These are phyloP conservation scores for Mycoemilia scoparia DNA, from an alignment of 192 early-diverging fungal species.

Conservation along the genomic window DNA sequence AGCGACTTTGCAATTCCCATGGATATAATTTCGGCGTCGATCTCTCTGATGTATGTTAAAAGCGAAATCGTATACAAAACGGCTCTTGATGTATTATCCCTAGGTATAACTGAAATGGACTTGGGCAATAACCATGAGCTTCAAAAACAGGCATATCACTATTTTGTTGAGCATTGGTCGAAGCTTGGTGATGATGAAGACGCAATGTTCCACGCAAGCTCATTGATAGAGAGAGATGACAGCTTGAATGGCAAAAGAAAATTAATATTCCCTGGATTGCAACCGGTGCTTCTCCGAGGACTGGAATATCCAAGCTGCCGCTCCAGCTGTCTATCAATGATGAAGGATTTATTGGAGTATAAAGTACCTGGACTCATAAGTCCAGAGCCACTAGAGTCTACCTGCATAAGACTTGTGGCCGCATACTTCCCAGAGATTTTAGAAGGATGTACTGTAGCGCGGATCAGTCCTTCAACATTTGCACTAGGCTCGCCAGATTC, in stretches of 20 bases:
- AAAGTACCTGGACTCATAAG: slow-evolving; percentile 5
- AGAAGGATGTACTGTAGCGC: too few relatives aligned
- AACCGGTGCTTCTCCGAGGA: slow-evolving; percentile 12
- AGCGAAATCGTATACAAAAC: too few relatives aligned
- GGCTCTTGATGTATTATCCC: too few relatives aligned
- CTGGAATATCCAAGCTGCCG: slow-evolving; percentile 17
- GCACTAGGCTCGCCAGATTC: too few relatives aligned
- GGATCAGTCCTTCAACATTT: too few relatives aligned
- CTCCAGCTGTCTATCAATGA: slow-evolving; percentile 13
- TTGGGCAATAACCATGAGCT: slow-evolving; percentile 15
- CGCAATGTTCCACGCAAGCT: slow-evolving; percentile 3
- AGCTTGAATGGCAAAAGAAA: slow-evolving; percentile 1
- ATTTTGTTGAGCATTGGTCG: slow-evolving; percentile 11
- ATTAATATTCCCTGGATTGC: slow-evolving; percentile 3
- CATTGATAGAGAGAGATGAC: slow-evolving; percentile 2
- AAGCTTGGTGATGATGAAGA: slow-evolving; percentile 14
- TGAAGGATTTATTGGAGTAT: slow-evolving; percentile 7
- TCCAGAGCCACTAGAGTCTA: too few relatives aligned
- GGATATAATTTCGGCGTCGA: too few relatives aligned
- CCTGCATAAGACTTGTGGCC: too few relatives aligned
- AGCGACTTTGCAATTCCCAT: too few relatives aligned
- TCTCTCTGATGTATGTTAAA: too few relatives aligned
- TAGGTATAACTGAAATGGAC: too few relatives aligned
- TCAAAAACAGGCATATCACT: slow-evolving; percentile 7
- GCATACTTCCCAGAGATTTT: too few relatives aligned